Base-by-base conservation (phyloP, 2,329 filamentous ascomycete genomes). In the Lecanicillium sp. region DNA sequence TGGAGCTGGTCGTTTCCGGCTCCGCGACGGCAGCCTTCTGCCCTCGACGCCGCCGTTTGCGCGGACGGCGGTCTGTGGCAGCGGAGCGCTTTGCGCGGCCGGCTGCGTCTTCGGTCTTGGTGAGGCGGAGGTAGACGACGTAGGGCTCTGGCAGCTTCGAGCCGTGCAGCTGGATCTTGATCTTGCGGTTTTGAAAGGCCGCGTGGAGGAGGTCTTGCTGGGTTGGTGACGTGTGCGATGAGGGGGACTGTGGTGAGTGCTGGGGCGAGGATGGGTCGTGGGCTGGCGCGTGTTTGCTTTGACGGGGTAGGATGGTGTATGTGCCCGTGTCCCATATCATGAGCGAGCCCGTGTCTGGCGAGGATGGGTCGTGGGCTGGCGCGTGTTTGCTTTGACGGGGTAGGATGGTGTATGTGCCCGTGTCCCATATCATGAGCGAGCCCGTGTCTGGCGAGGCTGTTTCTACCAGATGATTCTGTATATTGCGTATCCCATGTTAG, bases 291-390 rank as follows among this genome's bases (percentile, higher is more conserved):
- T 59, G 49, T 36, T 66, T 59, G 36, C 46, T 56, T 25, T 44
- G 50, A n/a, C 51, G 61, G 7, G 71, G 65, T 11, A 81, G 58
- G 10, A 80, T 52, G 31, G 66, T 62, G 47, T 78, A 81, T 22
- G 70, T 71, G 3, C 76, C 77, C 2, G 72, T 77, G 47, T 80
- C 77, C 77, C 77, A 81, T 29, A 81, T 72, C 9, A 81, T 59
- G 42, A 81, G 62, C 8, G 72, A 77, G 3, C 76, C 77, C 4
- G 74, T 77, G n/a, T n/a, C n/a, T n/a, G 52, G 57, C 19, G 58
- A 59, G 9, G 53, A 52, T 1, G 60, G 60, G 25, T 56, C 54
- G 2, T 44, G 45, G 3, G 42, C 42, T 3, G 60, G 53, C 1
- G 51, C 51, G 34, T 59, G 49, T 36, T 66, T 59, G 36, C 46